These are phyloP conservation scores for Lodderomyces margitis DNA, from an alignment of 1,139 yeast species.

Conservation along the genomic window DNA sequence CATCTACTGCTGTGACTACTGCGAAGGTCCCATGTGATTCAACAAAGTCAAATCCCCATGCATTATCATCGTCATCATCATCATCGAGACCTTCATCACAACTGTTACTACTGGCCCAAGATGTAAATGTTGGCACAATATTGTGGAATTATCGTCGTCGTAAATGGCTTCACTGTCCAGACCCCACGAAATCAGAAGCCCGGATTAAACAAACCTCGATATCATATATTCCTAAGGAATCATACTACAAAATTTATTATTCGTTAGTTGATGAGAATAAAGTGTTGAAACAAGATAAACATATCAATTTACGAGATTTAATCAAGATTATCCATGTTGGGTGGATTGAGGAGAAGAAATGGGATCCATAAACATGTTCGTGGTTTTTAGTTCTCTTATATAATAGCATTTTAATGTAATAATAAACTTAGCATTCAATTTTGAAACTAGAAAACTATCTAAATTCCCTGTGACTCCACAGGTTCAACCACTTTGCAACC, in stretches of 20 bases:
- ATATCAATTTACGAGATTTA: conserved; percentile 60
- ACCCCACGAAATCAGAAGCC: conserved; percentile 17
- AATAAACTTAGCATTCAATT: no score
- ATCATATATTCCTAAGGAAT: conserved; percentile 42
- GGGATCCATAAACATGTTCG: conserved; percentile 37
- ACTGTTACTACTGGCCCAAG: neutral
- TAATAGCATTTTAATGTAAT: neutral
- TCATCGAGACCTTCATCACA: conserved; percentile 7
- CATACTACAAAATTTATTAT: conserved; percentile 55
- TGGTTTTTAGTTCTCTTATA: neutral
- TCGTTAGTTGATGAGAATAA: conserved; percentile 59
- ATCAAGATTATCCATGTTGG: conserved; percentile 63
- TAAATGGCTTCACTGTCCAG: conserved; percentile 48
- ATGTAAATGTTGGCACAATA: conserved; percentile 39
- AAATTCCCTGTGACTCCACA: no score
- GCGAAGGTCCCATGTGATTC: conserved; percentile 7
- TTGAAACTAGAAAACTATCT: no score
- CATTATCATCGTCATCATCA: conserved; percentile 11
- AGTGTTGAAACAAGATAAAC: conserved; percentile 45
- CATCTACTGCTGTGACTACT: conserved; percentile 11
- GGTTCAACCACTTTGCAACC: no score
- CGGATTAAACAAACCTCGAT: conserved; percentile 27
- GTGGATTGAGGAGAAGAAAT: conserved; percentile 63
- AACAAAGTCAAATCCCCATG: neutral
- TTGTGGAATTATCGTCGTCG: conserved; percentile 61